Base-by-base conservation (phyloP, 2,329 filamentous ascomycete genomes). In the Apiospora aurea region DNA sequence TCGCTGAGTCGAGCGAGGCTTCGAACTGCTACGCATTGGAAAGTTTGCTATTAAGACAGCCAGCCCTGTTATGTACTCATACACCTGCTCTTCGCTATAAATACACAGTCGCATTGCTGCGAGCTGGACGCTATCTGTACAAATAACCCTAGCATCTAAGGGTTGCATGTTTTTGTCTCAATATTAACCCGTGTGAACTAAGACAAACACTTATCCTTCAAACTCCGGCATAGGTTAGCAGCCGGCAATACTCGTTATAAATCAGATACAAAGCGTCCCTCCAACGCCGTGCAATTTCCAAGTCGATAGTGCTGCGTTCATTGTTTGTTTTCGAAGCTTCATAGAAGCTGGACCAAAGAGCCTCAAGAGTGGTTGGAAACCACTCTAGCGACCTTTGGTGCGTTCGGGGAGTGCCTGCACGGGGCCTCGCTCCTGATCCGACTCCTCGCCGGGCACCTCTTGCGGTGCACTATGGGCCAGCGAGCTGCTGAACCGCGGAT, bases 391-490 rank as follows among this genome's bases (percentile, higher is more conserved):
- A 47, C 67, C 24, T 47, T 29, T 4, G 67, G 67, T 14, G 67
- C 67, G 24, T 68, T 47, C 14, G 67, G 67, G 67, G 24, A 68
- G 41, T n/a, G 46, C 67, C 16, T 38, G 13, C n/a, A 18, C 61
- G 8, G 57, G 57, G 24, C n/a, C 49, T 57, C 43, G 41, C 49
- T 73, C 69, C 34, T 70, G 72, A 16, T 72, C 73, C 34, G 73
- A 74, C 14, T 71, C 74, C 67, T 72, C 73, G 64, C 72, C 71
- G 1, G 74, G 66, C 41, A 71, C 72, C 24, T 77, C 75, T 49
- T 71, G 70, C 38, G 73, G 72, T 57, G 75, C 71, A 21, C 76
- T 69, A 18, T 69, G 51, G 10, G 70, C 70, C 24, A 76, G 14
- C 11, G 73, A 68, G 69, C 68, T 74, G 41, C 70, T 73, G 41